Percentiles rank a stretch among this genome's conserved stretches.
Conservation (phyloP, 768 basidiomycete species). For the Termitomyces heimii region DNA sequence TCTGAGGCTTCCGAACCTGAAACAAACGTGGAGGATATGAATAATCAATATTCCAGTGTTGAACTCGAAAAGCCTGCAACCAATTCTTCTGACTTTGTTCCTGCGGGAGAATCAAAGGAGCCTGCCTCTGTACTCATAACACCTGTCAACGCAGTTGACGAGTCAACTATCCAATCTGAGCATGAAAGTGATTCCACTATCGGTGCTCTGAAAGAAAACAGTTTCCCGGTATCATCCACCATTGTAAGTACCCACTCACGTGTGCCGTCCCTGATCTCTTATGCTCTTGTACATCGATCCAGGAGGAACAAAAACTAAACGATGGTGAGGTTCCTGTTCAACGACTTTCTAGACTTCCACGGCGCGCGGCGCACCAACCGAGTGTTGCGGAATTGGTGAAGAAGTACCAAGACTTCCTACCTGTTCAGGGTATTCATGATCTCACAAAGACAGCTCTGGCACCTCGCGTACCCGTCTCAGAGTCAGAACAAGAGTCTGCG, state of each 20-base stretch:
- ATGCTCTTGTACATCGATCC: background rate
- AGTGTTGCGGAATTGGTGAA: constrained; percentile 84
- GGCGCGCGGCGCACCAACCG: constrained; percentile 47
- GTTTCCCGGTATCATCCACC: constrained; percentile 11
- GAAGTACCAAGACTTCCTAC: constrained; percentile 74
- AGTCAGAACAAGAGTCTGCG: constrained; percentile 73
- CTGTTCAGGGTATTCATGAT: constrained; percentile 66
- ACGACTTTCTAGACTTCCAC: constrained; percentile 56
- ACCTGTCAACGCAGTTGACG: constrained; percentile 5
- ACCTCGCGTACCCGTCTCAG: constrained; percentile 57
- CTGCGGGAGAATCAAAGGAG: background rate
- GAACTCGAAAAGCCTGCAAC: background rate
- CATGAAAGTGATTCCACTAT: constrained; percentile 85
- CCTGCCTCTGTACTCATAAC: constrained; percentile 2
- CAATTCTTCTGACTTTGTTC: constrained; percentile 3
- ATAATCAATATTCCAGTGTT: constrained; percentile 7
- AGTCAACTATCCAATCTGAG: constrained; percentile 40
- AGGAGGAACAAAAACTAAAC: constrained; percentile 16
- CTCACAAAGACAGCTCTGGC: constrained; percentile 65
- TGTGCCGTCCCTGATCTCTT: background rate
- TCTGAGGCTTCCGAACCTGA: constrained; percentile 71
- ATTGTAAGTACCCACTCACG: constrained; percentile 18
- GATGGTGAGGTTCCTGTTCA: constrained; percentile 22
- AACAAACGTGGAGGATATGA: constrained; percentile 19
- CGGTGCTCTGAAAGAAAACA: constrained; percentile 42